phyloP scores from a whole-genome alignment of 1,139 yeast genomes.

The Yamadazyma diddensiae region DNA sequence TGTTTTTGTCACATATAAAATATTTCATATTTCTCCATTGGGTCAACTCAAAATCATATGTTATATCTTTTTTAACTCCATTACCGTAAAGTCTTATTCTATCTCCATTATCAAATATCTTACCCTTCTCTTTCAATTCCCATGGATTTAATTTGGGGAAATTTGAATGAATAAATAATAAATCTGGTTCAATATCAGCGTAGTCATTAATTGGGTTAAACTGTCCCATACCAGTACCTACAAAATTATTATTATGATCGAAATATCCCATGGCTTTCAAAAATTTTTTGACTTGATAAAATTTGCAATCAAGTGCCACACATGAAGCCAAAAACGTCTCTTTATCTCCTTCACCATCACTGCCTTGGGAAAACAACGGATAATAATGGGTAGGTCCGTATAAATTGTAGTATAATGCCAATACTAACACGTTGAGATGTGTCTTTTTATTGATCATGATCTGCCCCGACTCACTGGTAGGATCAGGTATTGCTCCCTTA shows the following conservation, averaged over 20 bases:
- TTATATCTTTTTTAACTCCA: constrained; percentile 48
- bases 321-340: constrained; percentile 87
- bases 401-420: constrained; percentile 74
- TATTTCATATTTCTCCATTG: constrained; percentile 62
- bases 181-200: constrained; percentile 15
- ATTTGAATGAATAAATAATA: constrained; percentile 62
- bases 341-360: constrained; percentile 89
- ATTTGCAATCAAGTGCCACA: constrained; percentile 54
- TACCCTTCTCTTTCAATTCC: constrained; percentile 38
- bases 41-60: constrained; percentile 57
- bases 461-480: constrained; percentile 82
- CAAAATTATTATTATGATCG: constrained; percentile 37
- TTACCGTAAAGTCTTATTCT: constrained; percentile 54
- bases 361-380: constrained; percentile 82
- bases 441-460: constrained; percentile 62
- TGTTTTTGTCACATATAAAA: constrained; percentile 52
- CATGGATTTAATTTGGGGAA: constrained; percentile 65
- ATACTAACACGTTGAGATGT: constrained; percentile 61
- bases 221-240: constrained; percentile 75
- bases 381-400: constrained; percentile 78
- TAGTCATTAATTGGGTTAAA: constrained; percentile 64
- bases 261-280: constrained; percentile 54
- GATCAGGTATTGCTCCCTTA: constrained; percentile 73
- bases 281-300: constrained; percentile 65
- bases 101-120: constrained; percentile 41